Evolutionary conservation across 2,329 filamentous ascomycete species (phyloP).

Genomic region (Aurifilum marmelostoma): DNA sequence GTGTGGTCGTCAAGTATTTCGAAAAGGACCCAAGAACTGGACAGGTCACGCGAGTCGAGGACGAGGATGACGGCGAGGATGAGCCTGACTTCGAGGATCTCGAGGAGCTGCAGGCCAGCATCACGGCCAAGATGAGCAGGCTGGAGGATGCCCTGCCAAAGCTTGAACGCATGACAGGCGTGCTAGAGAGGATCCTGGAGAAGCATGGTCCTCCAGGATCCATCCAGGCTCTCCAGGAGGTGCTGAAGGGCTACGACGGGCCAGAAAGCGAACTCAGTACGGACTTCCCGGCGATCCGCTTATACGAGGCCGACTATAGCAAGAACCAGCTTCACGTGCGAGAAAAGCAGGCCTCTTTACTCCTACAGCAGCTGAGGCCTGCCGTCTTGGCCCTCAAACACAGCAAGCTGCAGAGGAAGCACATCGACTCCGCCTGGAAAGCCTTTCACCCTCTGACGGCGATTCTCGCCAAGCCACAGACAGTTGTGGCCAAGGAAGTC

Average conservation of each 20-base stretch:
- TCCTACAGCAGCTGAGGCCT: conserved; percentile 38
- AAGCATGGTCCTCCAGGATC: conserved; percentile 26
- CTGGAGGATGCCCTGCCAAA: conserved; percentile 18
- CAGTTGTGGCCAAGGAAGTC: conserved; percentile 60
- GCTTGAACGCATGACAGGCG: conserved; percentile 10
- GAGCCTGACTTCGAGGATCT: conserved; percentile 80
- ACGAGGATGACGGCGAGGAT: conserved; percentile 59
- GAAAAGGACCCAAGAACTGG: conserved; percentile 25
- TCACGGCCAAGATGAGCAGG: conserved; percentile 42
- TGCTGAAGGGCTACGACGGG: conserved; percentile 21
- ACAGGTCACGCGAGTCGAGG: conserved; percentile 17
- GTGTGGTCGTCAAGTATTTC: conserved; percentile 23
- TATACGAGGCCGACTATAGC: conserved; percentile 34
- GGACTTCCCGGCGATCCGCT: background rate
- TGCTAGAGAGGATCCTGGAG: conserved; percentile 23
- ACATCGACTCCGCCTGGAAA: conserved; percentile 48
- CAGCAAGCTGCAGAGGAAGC: conserved; percentile 36
- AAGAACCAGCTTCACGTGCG: conserved; percentile 32
- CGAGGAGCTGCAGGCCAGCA: conserved; percentile 72
- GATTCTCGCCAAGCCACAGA: conserved; percentile 50
- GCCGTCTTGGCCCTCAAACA: conserved; percentile 42
- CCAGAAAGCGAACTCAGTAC: background rate
- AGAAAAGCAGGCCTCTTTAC: conserved; percentile 21
- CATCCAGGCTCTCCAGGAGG: conserved; percentile 23
- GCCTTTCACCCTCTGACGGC: conserved; percentile 52